These are phyloP conservation scores for Leptosphaerulina australis DNA, from an alignment of 2,329 filamentous ascomycete species.

Conservation along the genomic window DNA sequence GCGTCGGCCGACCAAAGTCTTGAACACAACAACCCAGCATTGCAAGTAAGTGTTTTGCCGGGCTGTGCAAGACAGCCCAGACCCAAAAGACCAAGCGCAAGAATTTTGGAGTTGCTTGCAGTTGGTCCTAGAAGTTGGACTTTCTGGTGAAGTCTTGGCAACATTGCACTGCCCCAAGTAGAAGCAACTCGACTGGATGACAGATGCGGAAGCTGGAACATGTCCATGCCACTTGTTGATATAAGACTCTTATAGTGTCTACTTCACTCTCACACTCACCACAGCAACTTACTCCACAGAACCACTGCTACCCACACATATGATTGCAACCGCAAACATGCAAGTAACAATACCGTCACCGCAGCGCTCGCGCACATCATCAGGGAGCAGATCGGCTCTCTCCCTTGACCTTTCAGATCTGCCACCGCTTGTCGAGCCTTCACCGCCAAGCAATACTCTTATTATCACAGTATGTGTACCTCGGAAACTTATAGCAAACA, in stretches of 20 bases:
- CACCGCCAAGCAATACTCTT: slow-evolving; percentile 80
- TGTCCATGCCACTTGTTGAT: slow-evolving; percentile 11
- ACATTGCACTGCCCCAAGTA: slow-evolving; percentile 21
- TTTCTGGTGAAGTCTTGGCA: slow-evolving; percentile 26
- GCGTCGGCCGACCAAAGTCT: slow-evolving; percentile 16
- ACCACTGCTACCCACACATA: slow-evolving; percentile 14
- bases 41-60: slow-evolving; percentile 4
- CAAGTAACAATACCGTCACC: slow-evolving; percentile 39
- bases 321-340: slow-evolving; percentile 38
- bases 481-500: not conserved
- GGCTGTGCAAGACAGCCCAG: slow-evolving; percentile 19
- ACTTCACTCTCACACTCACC: slow-evolving; percentile 20
- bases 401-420: slow-evolving; percentile 76
- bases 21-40: slow-evolving; percentile 5
- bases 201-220: slow-evolving; percentile 31
- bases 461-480: slow-evolving; percentile 67
- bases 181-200: slow-evolving; percentile 14
- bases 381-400: slow-evolving; percentile 56
- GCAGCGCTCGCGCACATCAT: slow-evolving; percentile 44
- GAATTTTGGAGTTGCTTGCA: not conserved
- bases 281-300: slow-evolving; percentile 16
- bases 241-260: slow-evolving; percentile 33
- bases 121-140: slow-evolving; percentile 21
- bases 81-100: slow-evolving; percentile 4
- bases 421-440: slow-evolving; percentile 72